These are phyloP conservation scores for Cladosporium halotolerans DNA, from an alignment of 2,329 filamentous ascomycete species.

Conservation along the genomic window DNA sequence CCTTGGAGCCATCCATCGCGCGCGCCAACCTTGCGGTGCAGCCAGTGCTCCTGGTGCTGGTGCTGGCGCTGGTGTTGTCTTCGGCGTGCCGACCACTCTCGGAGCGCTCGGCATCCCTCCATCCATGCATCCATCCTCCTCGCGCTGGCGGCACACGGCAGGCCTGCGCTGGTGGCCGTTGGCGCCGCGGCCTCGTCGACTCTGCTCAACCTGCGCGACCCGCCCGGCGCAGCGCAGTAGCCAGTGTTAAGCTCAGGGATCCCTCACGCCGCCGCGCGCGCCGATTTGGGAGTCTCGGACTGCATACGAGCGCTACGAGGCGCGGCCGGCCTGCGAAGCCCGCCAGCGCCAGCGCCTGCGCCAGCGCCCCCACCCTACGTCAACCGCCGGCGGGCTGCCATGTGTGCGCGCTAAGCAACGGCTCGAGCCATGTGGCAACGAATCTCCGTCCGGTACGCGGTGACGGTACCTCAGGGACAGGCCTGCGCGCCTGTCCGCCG, in stretches of 20 bases:
- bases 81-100: not conserved
- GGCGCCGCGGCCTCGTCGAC: not conserved
- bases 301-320: constrained; percentile 4
- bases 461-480: constrained; percentile 2
- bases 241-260: constrained; percentile 1
- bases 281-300: not conserved
- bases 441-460: constrained; percentile 6
- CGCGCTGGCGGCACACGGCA: not conserved
- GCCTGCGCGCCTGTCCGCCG: not conserved
- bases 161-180: not conserved
- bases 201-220: too few relatives aligned
- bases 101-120: not conserved
- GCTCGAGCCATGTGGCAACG: constrained; percentile 10
- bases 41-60: not conserved
- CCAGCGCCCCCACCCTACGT: not conserved
- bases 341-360: not conserved
- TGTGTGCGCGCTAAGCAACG: constrained; percentile 11
- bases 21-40: not conserved
- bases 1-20: too few relatives aligned
- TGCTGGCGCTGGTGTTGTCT: not conserved
- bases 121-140: not conserved
- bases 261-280: too few relatives aligned
- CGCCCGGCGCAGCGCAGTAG: not conserved
- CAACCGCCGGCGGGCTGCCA: constrained; percentile 6
- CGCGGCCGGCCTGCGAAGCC: not conserved